phyloP scores from a whole-genome alignment of 1,284 basidiomycete species.

The Marasmius tenuissimus region DNA sequence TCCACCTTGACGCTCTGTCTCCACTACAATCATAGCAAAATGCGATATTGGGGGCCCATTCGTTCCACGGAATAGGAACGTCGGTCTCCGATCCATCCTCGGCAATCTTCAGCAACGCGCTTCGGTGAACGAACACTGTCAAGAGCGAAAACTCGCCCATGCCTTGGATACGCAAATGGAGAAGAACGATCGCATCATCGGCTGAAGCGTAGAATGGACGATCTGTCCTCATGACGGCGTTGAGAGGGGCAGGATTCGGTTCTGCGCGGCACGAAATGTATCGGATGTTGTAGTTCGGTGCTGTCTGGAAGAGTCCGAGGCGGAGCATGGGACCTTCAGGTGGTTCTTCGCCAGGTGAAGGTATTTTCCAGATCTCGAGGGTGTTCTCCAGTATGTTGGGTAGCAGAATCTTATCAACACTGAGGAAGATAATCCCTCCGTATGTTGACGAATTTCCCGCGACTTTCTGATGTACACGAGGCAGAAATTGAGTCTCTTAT shows the following conservation, averaged over 20 bases:
- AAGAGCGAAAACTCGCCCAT: conserved; percentile 20
- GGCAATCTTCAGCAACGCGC: conserved; percentile 24
- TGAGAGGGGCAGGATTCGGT: conserved; percentile 38
- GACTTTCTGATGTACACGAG: conserved; percentile 20
- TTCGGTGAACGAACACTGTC: conserved; percentile 41
- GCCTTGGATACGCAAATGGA: conserved; percentile 34
- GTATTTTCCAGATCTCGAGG: conserved; percentile 42
- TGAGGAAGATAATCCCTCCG: conserved; percentile 40
- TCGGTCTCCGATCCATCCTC: not conserved
- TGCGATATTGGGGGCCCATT: conserved; percentile 42
- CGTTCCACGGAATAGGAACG: conserved; percentile 32
- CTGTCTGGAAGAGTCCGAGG: conserved; percentile 36
- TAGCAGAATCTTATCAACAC: conserved; percentile 37
- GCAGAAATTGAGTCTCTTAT: not conserved
- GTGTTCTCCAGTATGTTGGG: conserved; percentile 34
- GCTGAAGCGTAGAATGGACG: conserved; percentile 33
- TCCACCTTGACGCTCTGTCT: conserved; percentile 40
- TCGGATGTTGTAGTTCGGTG: conserved; percentile 22
- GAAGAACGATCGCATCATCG: conserved; percentile 38
- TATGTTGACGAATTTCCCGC: conserved; percentile 30
- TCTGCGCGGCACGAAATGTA: conserved; percentile 42
- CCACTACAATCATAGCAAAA: conserved; percentile 41
- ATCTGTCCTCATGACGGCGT: conserved; percentile 6
- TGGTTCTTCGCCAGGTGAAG: conserved; percentile 14
- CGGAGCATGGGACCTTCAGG: conserved; percentile 22